Evolutionary conservation across 2,329 filamentous ascomycete species (phyloP).

Genomic region (Fusarium sp.): DNA sequence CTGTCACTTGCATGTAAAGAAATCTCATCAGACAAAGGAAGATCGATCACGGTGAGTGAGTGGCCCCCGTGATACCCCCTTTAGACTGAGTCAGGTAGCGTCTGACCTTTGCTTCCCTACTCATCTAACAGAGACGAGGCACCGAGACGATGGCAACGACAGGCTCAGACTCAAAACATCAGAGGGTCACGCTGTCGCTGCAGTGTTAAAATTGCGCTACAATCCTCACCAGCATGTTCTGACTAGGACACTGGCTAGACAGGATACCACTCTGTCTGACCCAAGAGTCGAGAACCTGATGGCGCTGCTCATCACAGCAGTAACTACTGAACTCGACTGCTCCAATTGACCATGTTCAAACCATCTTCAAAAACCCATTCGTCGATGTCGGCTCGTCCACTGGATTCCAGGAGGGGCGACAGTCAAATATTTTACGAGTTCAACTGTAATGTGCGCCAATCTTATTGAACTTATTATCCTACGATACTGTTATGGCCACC

Average conservation of each 20-base stretch:
- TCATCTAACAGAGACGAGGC: slow-evolving; percentile 40
- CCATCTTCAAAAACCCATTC: not conserved
- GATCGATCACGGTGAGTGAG: slow-evolving; percentile 10
- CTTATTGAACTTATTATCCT: not conserved
- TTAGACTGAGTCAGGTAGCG: slow-evolving; percentile 42
- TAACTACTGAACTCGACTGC: not conserved
- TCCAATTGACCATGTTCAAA: slow-evolving; percentile 10
- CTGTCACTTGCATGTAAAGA: slow-evolving; percentile 5
- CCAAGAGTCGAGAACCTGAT: not conserved
- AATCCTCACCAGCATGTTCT: slow-evolving; percentile 18
- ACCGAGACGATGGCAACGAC: slow-evolving; percentile 35
- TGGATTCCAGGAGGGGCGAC: slow-evolving; percentile 35
- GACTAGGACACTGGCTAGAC: not conserved
- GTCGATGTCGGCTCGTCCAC: slow-evolving; percentile 6
- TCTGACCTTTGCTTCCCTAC: slow-evolving; percentile 41
- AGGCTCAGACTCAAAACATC: slow-evolving; percentile 37
- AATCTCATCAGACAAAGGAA: slow-evolving; percentile 21
- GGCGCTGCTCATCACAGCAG: not conserved
- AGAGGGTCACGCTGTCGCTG: slow-evolving; percentile 43
- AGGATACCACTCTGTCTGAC: slow-evolving; percentile 4
- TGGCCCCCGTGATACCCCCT: slow-evolving; percentile 31
- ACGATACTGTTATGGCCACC: not conserved
- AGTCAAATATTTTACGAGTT: not conserved
- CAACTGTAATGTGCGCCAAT: not conserved
- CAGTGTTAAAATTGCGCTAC: slow-evolving; percentile 41